A percentile compares a stretch with the other conserved stretches of the same genome.
These are phyloP conservation scores for Sugiyamaella castrensis DNA, from an alignment of 1,139 yeast genomes.

Conservation along the genomic window DNA sequence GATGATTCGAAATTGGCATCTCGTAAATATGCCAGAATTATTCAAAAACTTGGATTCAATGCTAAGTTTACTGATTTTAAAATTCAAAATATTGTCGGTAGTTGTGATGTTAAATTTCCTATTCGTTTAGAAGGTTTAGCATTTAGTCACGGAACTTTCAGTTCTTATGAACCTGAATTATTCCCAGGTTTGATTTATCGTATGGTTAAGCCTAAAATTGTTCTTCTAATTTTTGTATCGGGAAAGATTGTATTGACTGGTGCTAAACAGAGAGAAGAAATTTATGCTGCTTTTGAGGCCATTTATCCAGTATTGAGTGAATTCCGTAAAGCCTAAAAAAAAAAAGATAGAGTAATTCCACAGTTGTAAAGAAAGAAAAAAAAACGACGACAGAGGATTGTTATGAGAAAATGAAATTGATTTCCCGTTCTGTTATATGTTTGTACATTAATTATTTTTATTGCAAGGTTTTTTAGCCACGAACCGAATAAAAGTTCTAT, in stretches of 20 bases:
- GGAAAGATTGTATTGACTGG: constrained; percentile 98
- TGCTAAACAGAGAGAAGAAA: constrained; percentile 98
- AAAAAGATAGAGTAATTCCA: neutral
- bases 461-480: neutral
- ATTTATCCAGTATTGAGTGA: constrained; percentile 97
- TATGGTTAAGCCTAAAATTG: constrained; percentile 99
- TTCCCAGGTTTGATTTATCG: constrained; percentile 98
- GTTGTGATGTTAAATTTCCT: constrained; percentile 94
- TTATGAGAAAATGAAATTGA: constrained; percentile 6
- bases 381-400: neutral
- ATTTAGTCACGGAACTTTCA: constrained; percentile 97
- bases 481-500: too few relatives aligned
- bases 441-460: neutral
- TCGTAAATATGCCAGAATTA: constrained; percentile 95
- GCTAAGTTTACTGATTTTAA: constrained; percentile 91
- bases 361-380: neutral
- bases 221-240: constrained; percentile 88
- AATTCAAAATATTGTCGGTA: constrained; percentile 97
- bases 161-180: constrained; percentile 96
- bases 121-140: constrained; percentile 97
- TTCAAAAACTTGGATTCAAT: constrained; percentile 95
- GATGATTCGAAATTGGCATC: constrained; percentile 97
- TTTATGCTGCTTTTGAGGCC: constrained; percentile 96
- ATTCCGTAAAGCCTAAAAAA: constrained; percentile 70
- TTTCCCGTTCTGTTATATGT: constrained; percentile 1